phyloP scores from a whole-genome alignment of 1,284 basidiomycete species.

The Calocybe gambosa region DNA sequence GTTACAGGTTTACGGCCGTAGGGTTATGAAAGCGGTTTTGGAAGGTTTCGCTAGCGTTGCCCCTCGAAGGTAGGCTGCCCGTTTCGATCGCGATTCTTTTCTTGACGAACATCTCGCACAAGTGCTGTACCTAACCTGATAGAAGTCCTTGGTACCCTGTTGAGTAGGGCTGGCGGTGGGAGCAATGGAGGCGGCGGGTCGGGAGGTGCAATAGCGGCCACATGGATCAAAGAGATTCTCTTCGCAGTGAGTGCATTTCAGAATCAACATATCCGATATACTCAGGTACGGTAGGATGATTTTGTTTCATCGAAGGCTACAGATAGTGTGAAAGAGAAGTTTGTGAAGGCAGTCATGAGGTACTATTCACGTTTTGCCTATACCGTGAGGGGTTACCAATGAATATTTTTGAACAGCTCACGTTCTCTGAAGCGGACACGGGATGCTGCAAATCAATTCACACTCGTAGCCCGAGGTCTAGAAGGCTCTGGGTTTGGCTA shows the following conservation, averaged over 20 bases:
- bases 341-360: slow-evolving; percentile 71
- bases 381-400: background rate
- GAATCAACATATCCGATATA: background rate
- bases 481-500: slow-evolving; percentile 76
- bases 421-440: slow-evolving; percentile 58
- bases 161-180: slow-evolving; percentile 36
- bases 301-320: slow-evolving; percentile 62
- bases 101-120: background rate
- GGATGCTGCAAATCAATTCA: slow-evolving; percentile 74
- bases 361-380: slow-evolving; percentile 26
- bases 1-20: slow-evolving; percentile 56
- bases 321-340: slow-evolving; percentile 67
- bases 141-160: slow-evolving; percentile 65
- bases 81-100: background rate
- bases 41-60: slow-evolving; percentile 65
- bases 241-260: slow-evolving; percentile 47
- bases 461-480: slow-evolving; percentile 65
- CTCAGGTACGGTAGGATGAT: slow-evolving; percentile 38
- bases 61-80: slow-evolving; percentile 40
- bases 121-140: slow-evolving; percentile 81
- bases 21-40: slow-evolving; percentile 30
- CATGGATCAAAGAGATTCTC: slow-evolving; percentile 70
- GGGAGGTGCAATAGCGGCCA: slow-evolving; percentile 23
- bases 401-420: slow-evolving; percentile 43
- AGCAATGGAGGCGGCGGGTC: slow-evolving; percentile 39